Evolutionary conservation across 495 filamentous ascomycete genomes (phyloP).

Genomic region (Lichina pygmaea): DNA sequence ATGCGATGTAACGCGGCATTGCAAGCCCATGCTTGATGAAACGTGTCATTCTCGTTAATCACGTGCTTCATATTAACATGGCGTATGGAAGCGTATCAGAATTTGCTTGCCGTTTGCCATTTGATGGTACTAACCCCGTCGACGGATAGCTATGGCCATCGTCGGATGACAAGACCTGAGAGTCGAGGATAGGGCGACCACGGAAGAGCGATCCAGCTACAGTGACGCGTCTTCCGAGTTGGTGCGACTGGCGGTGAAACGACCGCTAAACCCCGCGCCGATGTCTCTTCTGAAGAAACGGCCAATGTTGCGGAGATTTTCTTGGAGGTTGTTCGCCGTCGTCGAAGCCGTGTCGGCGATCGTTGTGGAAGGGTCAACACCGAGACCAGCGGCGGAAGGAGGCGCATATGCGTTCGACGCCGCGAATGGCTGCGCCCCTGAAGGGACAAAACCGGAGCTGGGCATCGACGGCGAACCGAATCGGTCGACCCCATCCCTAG

Average conservation of each 20-base stretch:
- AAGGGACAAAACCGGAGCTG: background rate
- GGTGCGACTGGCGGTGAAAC: slow-evolving; percentile 23
- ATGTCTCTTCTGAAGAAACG: slow-evolving; percentile 88
- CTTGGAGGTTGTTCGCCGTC: slow-evolving; percentile 41
- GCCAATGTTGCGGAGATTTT: slow-evolving; percentile 81
- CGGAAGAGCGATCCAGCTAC: background rate
- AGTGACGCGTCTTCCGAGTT: background rate
- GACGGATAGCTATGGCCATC: too few relatives aligned
- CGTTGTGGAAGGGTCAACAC: background rate
- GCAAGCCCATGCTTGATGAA: too few relatives aligned
- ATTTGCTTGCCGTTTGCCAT: too few relatives aligned
- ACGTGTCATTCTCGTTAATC: background rate
- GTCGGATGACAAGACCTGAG: background rate
- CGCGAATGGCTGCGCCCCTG: background rate
- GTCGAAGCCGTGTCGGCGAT: slow-evolving; percentile 7
- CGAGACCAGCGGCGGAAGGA: background rate
- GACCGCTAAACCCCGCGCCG: slow-evolving; percentile 43
- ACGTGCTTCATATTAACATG: background rate
- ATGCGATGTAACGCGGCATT: too few relatives aligned
- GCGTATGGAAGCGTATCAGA: background rate
- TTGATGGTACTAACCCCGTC: too few relatives aligned
- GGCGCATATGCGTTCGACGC: slow-evolving; percentile 1
- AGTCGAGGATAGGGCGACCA: background rate
- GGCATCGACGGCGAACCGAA: slow-evolving; percentile 34
- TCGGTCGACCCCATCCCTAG: slow-evolving; percentile 71